A percentile compares a stretch with the other conserved stretches of the same genome.
These are phyloP conservation scores for Sarocladium strictum DNA, from an alignment of 2,329 filamentous ascomycete genomes.

Conservation along the genomic window DNA sequence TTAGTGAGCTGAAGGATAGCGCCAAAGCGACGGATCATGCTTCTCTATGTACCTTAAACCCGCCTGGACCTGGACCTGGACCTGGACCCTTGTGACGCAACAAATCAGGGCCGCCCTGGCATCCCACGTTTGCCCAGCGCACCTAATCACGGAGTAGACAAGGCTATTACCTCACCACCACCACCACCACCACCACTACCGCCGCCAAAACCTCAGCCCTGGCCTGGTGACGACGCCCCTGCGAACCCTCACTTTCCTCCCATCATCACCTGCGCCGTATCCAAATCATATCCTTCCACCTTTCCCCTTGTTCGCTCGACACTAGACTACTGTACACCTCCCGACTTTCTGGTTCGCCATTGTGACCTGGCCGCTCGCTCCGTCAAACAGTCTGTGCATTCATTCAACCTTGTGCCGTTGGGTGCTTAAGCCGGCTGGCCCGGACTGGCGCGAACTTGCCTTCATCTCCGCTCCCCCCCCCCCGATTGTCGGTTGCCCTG, in stretches of 20 bases:
- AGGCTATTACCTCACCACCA: constrained; percentile 6
- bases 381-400: too few species aligned
- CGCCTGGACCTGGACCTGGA: too few species aligned
- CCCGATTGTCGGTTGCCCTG: background rate
- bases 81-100: background rate
- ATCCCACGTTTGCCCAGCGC: constrained; percentile 6
- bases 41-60: too few species aligned
- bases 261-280: background rate
- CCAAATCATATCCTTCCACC: too few species aligned
- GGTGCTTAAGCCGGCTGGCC: background rate
- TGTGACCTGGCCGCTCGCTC: too few species aligned
- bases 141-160: background rate
- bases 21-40: background rate
- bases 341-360: too few species aligned
- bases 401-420: too few species aligned
- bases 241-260: background rate
- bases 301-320: too few species aligned
- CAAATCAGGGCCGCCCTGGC: constrained; percentile 3
- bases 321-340: too few species aligned
- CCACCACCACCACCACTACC: background rate
- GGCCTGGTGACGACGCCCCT: background rate
- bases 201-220: background rate
- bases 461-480: background rate
- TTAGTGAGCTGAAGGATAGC: background rate
- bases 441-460: background rate